Conservation (phyloP, 2,329 filamentous ascomycete species). For the Mycogone perniciosa region DNA sequence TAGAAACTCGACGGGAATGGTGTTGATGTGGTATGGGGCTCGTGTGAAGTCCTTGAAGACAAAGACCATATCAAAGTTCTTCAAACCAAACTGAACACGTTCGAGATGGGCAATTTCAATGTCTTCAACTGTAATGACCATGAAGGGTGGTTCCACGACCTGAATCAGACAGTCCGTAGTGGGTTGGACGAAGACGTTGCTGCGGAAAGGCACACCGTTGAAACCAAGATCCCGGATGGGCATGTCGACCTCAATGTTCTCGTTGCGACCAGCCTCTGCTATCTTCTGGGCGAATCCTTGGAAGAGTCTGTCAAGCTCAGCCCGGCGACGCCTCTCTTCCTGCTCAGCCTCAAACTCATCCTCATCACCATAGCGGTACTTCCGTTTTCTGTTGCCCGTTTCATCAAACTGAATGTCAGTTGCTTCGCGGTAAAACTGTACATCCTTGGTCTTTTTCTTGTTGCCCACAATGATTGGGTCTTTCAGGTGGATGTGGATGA, state of each 20-base stretch:
- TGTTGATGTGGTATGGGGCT: conserved; percentile 92
- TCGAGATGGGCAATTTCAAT: conserved; percentile 96
- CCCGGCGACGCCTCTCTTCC: conserved; percentile 83
- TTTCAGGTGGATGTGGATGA: conserved; percentile 96
- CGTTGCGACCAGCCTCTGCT: conserved; percentile 85
- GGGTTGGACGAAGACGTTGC: conserved; percentile 91
- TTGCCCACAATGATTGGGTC: conserved; percentile 98
- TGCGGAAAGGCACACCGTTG: conserved; percentile 91
- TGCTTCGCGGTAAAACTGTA: conserved; percentile 96
- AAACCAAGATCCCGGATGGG: conserved; percentile 95
- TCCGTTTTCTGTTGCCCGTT: conserved; percentile 94
- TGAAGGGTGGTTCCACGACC: conserved; percentile 92
- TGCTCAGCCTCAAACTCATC: conserved; percentile 99
- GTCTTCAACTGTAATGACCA: conserved; percentile 90
- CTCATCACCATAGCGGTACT: conserved; percentile 95
- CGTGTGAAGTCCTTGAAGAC: conserved; percentile 96
- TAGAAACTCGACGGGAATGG: conserved; percentile 89
- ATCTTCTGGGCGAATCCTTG: conserved; percentile 97
- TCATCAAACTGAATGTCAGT: conserved; percentile 99
- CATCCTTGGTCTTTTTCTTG: conserved; percentile 95
- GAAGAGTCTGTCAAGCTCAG: conserved; percentile 92
- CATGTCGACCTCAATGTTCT: conserved; percentile 89
- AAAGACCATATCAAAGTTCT: conserved; percentile 98
- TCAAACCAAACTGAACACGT: conserved; percentile 91
- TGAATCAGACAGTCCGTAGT: conserved; percentile 97